Percentiles rank a stretch among this genome's conserved stretches.
These are phyloP conservation scores for Aspergillus sp. DNA, from an alignment of 2,329 filamentous ascomycete species.

Conservation along the genomic window DNA sequence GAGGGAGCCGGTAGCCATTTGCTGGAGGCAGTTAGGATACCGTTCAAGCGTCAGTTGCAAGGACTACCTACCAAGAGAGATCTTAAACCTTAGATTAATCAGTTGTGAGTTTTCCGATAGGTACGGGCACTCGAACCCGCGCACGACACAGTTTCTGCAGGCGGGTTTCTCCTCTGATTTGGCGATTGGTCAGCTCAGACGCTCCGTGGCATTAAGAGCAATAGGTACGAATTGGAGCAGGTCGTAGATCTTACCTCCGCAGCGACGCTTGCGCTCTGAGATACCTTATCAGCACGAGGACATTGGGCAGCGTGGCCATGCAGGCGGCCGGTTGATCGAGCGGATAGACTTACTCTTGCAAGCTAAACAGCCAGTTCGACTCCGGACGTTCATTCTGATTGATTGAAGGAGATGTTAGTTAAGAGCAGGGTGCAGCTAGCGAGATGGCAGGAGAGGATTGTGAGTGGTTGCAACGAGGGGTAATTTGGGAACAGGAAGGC, in stretches of 20 bases:
- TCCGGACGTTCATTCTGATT: constrained; percentile 4
- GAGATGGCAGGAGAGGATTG: background rate
- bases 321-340: background rate
- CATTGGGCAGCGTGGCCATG: background rate
- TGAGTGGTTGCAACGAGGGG: background rate
- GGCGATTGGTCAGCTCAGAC: background rate
- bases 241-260: background rate
- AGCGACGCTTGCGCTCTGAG: constrained; percentile 6
- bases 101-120: background rate
- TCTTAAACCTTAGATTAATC: background rate
- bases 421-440: background rate
- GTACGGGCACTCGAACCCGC: constrained; percentile 5
- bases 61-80: background rate
- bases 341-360: background rate
- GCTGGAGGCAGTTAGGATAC: background rate
- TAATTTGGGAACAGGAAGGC: background rate
- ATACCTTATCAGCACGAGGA: background rate
- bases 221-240: background rate
- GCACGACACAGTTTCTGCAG: background rate
- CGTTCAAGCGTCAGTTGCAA: background rate
- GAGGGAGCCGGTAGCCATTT: background rate
- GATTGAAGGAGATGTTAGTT: background rate
- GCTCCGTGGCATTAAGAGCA: background rate
- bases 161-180: constrained; percentile 3
- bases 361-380: background rate